Conservation (phyloP, 331 rosid genomes). For the Rhamnella rubrinervis region DNA sequence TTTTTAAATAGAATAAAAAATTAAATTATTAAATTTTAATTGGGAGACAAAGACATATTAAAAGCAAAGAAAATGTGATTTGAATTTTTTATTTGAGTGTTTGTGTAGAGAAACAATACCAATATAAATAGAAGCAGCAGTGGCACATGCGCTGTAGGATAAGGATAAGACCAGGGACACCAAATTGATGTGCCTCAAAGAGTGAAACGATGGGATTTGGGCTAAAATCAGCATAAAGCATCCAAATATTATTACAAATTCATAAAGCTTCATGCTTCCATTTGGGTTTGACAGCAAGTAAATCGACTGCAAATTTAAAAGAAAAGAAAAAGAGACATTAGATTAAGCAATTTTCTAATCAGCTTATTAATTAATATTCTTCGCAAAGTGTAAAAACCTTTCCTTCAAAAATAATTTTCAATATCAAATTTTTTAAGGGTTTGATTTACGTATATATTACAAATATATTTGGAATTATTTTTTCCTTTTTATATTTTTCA, state of each 20-base stretch:
- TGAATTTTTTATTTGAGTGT: too few species aligned
- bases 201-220: slow-evolving; percentile 83
- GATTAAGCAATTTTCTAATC: not conserved
- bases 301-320: slow-evolving; percentile 45
- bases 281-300: slow-evolving; percentile 56
- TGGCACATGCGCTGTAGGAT: slow-evolving; percentile 62
- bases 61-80: too few species aligned
- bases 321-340: not conserved
- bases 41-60: too few species aligned
- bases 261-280: slow-evolving; percentile 59
- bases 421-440: too few species aligned
- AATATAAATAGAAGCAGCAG: slow-evolving; percentile 61
- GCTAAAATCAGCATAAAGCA: slow-evolving; percentile 76
- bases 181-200: slow-evolving; percentile 71
- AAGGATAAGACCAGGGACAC: slow-evolving; percentile 55
- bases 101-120: slow-evolving; percentile 34
- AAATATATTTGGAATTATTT: too few species aligned
- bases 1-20: too few species aligned
- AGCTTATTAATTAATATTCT: not conserved
- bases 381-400: too few species aligned
- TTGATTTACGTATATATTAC: too few species aligned
- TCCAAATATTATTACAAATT: slow-evolving; percentile 69
- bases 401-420: too few species aligned
- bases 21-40: too few species aligned
- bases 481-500: too few species aligned